These are phyloP conservation scores for Pilaira anomala DNA, from an alignment of 192 early-diverging fungal species.

Conservation along the genomic window DNA sequence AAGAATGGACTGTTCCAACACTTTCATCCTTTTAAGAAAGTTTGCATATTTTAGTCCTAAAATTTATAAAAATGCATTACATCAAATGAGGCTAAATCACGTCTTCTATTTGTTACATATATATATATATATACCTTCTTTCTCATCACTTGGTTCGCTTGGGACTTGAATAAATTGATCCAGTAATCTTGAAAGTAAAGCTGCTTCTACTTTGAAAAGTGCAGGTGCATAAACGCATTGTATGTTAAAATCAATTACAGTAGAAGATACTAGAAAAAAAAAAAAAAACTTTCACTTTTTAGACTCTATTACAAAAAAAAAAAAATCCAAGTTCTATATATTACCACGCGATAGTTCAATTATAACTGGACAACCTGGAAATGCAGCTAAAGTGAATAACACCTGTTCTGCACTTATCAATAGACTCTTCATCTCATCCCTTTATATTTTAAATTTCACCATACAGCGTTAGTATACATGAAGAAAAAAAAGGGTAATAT, in stretches of 20 bases:
- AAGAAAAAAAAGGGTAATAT: no score
- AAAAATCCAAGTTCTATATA: no score
- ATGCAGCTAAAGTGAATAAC: conserved; percentile 3
- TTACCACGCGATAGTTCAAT: conserved; percentile 4
- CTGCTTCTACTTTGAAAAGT: neutral
- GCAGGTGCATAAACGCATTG: conserved; percentile 2
- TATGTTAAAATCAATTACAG: neutral
- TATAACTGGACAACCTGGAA: conserved; percentile 1
- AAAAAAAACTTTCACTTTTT: neutral
- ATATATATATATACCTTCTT: no score
- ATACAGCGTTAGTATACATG: neutral
- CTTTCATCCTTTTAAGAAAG: neutral
- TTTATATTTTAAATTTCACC: neutral
- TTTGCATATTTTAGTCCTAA: neutral
- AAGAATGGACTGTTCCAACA: conserved; percentile 4
- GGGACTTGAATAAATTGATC: no score
- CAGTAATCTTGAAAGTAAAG: conserved; percentile 2
- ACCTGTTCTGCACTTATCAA: neutral
- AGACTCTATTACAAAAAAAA: neutral
- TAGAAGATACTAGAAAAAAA: conserved; percentile 4
- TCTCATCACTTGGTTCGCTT: neutral
- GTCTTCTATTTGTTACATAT: no score
- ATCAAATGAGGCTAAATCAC: no score
- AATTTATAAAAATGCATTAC: no score
- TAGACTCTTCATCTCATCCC: neutral